A percentile compares a stretch with the other conserved stretches of the same genome.
Evolutionary conservation across 2,329 filamentous ascomycete species (phyloP).

Genomic region (Colletotrichum australisinense): DNA sequence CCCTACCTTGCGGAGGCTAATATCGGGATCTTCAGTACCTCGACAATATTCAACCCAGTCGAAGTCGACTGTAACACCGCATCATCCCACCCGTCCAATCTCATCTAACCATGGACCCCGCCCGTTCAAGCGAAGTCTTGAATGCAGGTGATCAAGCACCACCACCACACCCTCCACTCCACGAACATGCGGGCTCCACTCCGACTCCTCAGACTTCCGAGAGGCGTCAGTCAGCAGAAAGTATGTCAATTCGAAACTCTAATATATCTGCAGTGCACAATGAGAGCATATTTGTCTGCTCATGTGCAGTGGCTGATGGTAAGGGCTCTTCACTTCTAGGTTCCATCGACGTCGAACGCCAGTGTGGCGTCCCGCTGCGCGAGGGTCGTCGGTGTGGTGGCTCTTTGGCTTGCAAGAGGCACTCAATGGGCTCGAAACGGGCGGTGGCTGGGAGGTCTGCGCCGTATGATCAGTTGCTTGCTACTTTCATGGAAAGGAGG

Average conservation of each 20-base stretch:
- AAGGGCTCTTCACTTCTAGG: not conserved
- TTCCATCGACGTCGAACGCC: constrained; percentile 24
- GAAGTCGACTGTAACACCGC: not conserved
- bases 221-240: not conserved
- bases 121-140: not conserved
- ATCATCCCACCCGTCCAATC: not conserved
- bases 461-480: constrained; percentile 22
- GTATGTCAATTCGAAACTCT: not conserved
- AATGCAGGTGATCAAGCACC: not conserved
- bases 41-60: too few species aligned
- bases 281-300: not conserved
- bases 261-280: not conserved
- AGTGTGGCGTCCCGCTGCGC: constrained; percentile 22
- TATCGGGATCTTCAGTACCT: not conserved
- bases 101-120: not conserved
- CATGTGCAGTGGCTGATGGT: not conserved
- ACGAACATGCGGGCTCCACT: not conserved
- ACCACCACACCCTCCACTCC: not conserved
- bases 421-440: constrained; percentile 26
- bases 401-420: constrained; percentile 17
- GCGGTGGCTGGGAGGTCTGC: constrained; percentile 31
- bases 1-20: not conserved
- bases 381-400: constrained; percentile 11
- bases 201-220: not conserved
- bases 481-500: not conserved